These are phyloP conservation scores for Rhytidhysteron rufulum DNA, from an alignment of 2,329 filamentous ascomycete genomes.

Conservation along the genomic window DNA sequence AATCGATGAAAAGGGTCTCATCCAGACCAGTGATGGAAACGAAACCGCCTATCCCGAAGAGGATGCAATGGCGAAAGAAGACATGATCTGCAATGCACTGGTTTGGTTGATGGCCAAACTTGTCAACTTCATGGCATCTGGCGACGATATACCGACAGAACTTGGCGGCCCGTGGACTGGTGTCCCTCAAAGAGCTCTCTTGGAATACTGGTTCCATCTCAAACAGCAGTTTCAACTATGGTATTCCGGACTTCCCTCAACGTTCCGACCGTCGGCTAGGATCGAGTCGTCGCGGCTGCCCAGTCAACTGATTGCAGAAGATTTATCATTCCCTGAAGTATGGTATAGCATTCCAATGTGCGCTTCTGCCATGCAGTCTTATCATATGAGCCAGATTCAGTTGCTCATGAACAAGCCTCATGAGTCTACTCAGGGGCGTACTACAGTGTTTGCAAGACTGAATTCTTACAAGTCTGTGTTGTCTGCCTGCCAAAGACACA, in stretches of 20 bases:
- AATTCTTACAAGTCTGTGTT: slow-evolving; percentile 56
- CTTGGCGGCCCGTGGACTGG: slow-evolving; percentile 39
- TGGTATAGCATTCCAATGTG: slow-evolving; percentile 64
- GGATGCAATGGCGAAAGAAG: slow-evolving; percentile 55
- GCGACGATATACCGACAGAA: slow-evolving; percentile 47
- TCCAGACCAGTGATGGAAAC: slow-evolving; percentile 43
- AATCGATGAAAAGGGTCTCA: slow-evolving; percentile 51
- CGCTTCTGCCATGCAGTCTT: slow-evolving; percentile 62
- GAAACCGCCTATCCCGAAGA: slow-evolving; percentile 40
- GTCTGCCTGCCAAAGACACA: slow-evolving; percentile 54
- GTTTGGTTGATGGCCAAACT: slow-evolving; percentile 65
- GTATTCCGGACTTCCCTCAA: slow-evolving; percentile 57
- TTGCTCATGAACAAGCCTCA: slow-evolving; percentile 58
- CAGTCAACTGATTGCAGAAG: slow-evolving; percentile 21
- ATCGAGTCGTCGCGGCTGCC: slow-evolving; percentile 36
- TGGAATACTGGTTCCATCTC: slow-evolving; percentile 53
- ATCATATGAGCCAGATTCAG: slow-evolving; percentile 62
- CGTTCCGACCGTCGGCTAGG: slow-evolving; percentile 55
- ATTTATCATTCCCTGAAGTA: slow-evolving; percentile 50
- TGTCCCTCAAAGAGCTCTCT: slow-evolving; percentile 47
- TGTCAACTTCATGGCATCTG: slow-evolving; percentile 60
- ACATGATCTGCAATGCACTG: slow-evolving; percentile 60
- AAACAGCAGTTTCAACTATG: slow-evolving; percentile 56
- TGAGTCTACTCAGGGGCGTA: slow-evolving; percentile 50
- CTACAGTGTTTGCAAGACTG: slow-evolving; percentile 52